These are phyloP conservation scores for Citropsis articulata DNA, from an alignment of 345 rosid species.

Conservation along the genomic window DNA sequence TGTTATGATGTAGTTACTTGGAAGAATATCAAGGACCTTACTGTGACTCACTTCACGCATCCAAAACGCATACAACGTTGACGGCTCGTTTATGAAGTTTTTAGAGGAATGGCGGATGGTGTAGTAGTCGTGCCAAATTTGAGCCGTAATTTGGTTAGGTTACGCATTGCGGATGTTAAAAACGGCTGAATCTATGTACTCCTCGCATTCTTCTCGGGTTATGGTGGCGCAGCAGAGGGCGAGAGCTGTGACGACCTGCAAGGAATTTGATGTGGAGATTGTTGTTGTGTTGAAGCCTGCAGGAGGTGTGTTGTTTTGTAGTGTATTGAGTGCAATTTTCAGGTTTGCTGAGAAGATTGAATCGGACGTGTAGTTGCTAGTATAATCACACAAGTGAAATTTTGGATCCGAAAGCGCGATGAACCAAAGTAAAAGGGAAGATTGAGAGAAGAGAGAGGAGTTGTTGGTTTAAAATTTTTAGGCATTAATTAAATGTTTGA, in stretches of 20 bases:
- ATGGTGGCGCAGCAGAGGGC: constrained; percentile 6
- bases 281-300: background rate
- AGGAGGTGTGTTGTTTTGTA: background rate
- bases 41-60: background rate
- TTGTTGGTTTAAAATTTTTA: background rate
- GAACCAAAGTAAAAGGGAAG: too few species aligned
- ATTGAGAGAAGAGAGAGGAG: background rate
- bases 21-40: background rate
- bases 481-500: background rate
- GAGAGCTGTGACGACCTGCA: constrained; percentile 1
- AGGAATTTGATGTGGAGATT: background rate
- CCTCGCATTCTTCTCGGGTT: background rate
- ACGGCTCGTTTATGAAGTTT: background rate
- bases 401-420: too few species aligned
- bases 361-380: background rate
- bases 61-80: background rate
- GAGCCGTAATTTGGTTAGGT: background rate
- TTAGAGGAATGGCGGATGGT: constrained; percentile 2
- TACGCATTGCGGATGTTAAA: background rate
- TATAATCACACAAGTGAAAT: too few species aligned
- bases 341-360: constrained; percentile 6
- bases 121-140: constrained; percentile 7
- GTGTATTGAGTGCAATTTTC: constrained; percentile 2
- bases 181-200: background rate
- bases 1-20: background rate